Base-by-base conservation (phyloP, 345 rosid species). In the Balakata baccata region DNA sequence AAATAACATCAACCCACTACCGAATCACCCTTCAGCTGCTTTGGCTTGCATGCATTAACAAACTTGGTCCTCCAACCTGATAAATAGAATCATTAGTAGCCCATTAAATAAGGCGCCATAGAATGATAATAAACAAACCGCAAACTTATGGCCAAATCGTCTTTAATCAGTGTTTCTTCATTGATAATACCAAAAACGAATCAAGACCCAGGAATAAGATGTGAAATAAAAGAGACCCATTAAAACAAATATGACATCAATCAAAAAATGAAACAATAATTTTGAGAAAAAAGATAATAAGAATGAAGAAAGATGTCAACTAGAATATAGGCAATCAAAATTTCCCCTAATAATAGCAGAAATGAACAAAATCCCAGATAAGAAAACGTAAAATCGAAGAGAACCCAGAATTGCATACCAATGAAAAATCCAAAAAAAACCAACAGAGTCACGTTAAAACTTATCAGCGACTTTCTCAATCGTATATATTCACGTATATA, bases 361-460 rank as follows among this genome's bases (percentile, higher is more conserved):
- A 76, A 52, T 7, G n/a, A 18, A 34, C 17, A 47, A 25, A 25
- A 76, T 66, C 64, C 68, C 71, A 64, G 64, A 10, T 66, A 43
- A 56, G 23, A 52, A 80, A 75, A 73, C 60, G 18, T 7, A 47
- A 66, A 79, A 74, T 52, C 74, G 49, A 57, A 66, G 52, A 59
- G 60, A 68, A 70, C 81, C 72, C 75, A 71, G 71, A 80, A 67
- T 54, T 8, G 56, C 72, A 45, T 51, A 81, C 82, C 85, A 50
- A 34, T 29, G 65, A 69, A 65, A 64, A 77, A 38, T 41, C 4
- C 47, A 12, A 38, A 16, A 62, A 77, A 73, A 12, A 51, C 13
- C 39, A 49, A 37, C 18, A 68, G 69, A 71, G 37, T 75, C 67
- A 58, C 50, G 71, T 66, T 39, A 37, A 41, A 56, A 46, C 34